These are phyloP conservation scores for Sordariomycetes sp. DNA, from an alignment of 2,329 filamentous ascomycete genomes.

Conservation along the genomic window DNA sequence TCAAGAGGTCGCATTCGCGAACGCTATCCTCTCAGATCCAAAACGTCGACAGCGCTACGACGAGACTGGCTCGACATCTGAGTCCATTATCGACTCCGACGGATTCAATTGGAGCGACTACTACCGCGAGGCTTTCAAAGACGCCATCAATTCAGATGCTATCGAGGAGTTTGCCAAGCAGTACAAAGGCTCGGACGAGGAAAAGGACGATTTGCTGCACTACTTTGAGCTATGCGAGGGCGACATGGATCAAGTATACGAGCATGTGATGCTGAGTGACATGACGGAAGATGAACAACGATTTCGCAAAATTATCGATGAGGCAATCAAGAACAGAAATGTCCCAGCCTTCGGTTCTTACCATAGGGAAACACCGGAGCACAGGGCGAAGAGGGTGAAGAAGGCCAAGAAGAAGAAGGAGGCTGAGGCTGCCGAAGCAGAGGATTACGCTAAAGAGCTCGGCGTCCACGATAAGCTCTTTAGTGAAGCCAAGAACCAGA, in stretches of 20 bases:
- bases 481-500: too few relatives aligned
- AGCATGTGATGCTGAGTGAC: slow-evolving; percentile 78
- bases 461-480: slow-evolving; percentile 66
- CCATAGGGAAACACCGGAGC: slow-evolving; percentile 60
- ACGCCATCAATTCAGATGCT: slow-evolving; percentile 63
- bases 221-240: slow-evolving; percentile 69
- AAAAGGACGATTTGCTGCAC: slow-evolving; percentile 65
- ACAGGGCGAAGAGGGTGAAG: slow-evolving; percentile 48
- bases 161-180: slow-evolving; percentile 67
- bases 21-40: slow-evolving; percentile 82
- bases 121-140: slow-evolving; percentile 75
- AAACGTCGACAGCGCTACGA: slow-evolving; percentile 80
- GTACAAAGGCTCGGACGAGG: slow-evolving; percentile 83
- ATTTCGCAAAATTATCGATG: slow-evolving; percentile 72
- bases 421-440: slow-evolving; percentile 63
- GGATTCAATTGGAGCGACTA: slow-evolving; percentile 88
- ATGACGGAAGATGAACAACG: slow-evolving; percentile 77
- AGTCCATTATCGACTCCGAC: slow-evolving; percentile 66
- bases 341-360: slow-evolving; percentile 62
- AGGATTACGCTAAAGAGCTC: slow-evolving; percentile 65
- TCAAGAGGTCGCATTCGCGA: slow-evolving; percentile 86
- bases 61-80: slow-evolving; percentile 77
- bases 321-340: slow-evolving; percentile 62
- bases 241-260: slow-evolving; percentile 68
- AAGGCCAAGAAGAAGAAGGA: slow-evolving; percentile 35